phyloP scores from a whole-genome alignment of 225 moss, liverwort and hornwort genomes.

The Climacium dendroides region DNA sequence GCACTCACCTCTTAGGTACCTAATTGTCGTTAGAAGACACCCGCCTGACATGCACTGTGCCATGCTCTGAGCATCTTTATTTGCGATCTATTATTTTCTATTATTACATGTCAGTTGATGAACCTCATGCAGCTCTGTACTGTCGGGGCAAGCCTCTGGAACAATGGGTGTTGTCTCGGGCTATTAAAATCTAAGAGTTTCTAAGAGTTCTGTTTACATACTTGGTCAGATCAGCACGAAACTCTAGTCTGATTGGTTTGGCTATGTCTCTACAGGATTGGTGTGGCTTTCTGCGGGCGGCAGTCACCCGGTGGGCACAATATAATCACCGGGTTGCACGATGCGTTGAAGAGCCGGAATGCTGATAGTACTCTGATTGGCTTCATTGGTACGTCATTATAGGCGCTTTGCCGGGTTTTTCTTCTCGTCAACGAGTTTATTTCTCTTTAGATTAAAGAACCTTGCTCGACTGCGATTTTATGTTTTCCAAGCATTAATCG shows the following conservation, averaged over 20 bases:
- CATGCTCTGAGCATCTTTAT: background rate
- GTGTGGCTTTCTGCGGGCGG: constrained; percentile 90
- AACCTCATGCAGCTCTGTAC: background rate
- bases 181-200: background rate
- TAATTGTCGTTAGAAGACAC: background rate
- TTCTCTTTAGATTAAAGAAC: background rate
- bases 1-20: constrained; percentile 27
- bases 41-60: background rate
- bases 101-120: background rate
- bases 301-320: constrained; percentile 99
- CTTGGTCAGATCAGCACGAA: background rate
- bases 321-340: constrained; percentile 72
- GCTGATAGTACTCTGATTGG: constrained; percentile 54
- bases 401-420: background rate
- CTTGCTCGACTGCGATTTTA: background rate
- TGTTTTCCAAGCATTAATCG: background rate
- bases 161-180: background rate
- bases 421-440: background rate
- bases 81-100: background rate
- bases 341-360: constrained; percentile 64
- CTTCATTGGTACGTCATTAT: constrained; percentile 57
- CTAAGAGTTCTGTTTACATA: background rate
- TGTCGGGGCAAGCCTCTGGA: background rate
- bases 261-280: constrained; percentile 39
- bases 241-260: background rate